A percentile compares a stretch with the other conserved stretches of the same genome.
phyloP scores from a whole-genome alignment of 345 rosid species.

The Cardamine resedifolia region DNA sequence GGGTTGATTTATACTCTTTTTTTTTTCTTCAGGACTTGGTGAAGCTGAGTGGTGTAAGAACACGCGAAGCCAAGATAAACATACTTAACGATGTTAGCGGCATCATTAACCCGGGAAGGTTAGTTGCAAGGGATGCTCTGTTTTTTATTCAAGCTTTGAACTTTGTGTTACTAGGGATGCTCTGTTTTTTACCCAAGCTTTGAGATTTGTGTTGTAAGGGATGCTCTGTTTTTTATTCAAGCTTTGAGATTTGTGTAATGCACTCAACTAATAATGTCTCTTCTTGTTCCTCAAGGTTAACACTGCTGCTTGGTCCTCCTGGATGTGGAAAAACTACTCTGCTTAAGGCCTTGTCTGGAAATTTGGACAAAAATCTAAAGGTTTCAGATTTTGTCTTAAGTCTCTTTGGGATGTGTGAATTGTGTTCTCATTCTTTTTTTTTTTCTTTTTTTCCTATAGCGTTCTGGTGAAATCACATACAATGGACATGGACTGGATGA shows the following conservation, averaged over 20 bases:
- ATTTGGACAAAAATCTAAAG: conserved; percentile 50
- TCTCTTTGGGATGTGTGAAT: background rate
- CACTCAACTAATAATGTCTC: background rate
- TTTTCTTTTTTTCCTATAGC: conserved; percentile 32
- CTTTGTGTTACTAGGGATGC: background rate
- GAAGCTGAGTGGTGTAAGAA: conserved; percentile 42
- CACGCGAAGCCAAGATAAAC: conserved; percentile 49
- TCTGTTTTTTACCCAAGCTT: background rate
- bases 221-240: background rate
- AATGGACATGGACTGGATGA: conserved; percentile 45
- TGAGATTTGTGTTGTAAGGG: background rate
- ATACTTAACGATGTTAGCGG: conserved; percentile 59
- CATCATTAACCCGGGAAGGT: conserved; percentile 70
- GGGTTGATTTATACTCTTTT: background rate
- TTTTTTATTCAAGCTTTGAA: background rate
- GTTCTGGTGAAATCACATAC: conserved; percentile 47
- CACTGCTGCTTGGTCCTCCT: conserved; percentile 78
- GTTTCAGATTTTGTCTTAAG: conserved; percentile 28
- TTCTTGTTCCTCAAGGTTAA: conserved; percentile 45
- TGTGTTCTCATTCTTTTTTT: background rate
- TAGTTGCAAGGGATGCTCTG: background rate
- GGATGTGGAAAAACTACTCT: conserved; percentile 78
- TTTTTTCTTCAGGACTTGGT: conserved; percentile 43
- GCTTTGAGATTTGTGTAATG: background rate
- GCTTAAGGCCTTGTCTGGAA: conserved; percentile 70